Evolutionary conservation across 805 yeast genomes (phyloP), one percentile per base, ranked within the genome.

Genomic region (Martiniozyma abietophila): DNA sequence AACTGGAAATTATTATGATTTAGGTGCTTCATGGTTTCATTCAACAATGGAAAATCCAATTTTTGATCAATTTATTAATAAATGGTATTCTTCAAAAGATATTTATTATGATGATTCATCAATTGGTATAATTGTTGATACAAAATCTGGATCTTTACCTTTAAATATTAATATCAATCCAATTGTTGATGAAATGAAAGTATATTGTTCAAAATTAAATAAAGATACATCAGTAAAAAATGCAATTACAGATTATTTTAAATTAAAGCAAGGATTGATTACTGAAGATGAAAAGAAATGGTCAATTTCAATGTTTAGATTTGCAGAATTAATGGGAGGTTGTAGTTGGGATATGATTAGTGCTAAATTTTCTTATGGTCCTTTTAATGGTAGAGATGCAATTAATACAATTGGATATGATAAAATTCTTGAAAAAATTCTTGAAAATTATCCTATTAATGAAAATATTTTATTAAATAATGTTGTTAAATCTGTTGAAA

Each of bases 21-120:
- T 84, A 14, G 96, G 96, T 1, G 95, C 94, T 0, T 73, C 89
- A 8, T 86, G 96, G 96, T 81, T 80, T 52, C 96, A 86, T 49
- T 95, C 84, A 44, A 71, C 85, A 5, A 56, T 83, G 33, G 64
- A 67, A 27, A 86, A 86, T 49, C 59, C 67, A 2, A 61, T 81
- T 18, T 70, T 83, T 37, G 56, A 51, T 18, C 50, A 54, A 17
- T 50, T 57, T 12, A 43, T 49, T 6, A 37, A 40, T 8, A 43
- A 40, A 4, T 35, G 46, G 17, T 41, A 54, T 27, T 53, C 45
- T 25, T 25, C 25, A 20, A 11, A 18, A 8, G 41, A 31, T 11
- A 34, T 57, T 3, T 49, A 48, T 33, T 58, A 54, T 29, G 63
- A 58, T 40, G 63, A 58, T 39, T 40, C 42, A 17, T 44, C 42